Conservation (phyloP, 23 red algal genomes). For the Agarophyton chilense region DNA sequence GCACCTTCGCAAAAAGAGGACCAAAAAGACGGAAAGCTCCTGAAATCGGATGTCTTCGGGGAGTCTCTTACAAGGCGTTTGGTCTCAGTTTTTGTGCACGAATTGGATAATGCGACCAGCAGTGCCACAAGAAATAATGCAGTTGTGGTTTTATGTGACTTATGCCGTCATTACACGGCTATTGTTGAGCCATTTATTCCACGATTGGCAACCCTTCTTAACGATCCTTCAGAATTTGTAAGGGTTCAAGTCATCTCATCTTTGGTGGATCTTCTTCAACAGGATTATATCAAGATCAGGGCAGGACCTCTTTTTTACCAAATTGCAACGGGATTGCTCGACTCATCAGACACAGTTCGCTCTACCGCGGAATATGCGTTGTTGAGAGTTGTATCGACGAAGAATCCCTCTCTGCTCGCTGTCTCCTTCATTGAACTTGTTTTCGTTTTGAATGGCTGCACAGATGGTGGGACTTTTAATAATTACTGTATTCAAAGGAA, state of each 20-base stretch:
- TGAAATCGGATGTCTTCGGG: background rate
- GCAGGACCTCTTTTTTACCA: constrained; percentile 65
- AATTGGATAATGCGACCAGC: constrained; percentile 48
- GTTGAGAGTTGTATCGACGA: constrained; percentile 38
- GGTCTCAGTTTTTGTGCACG: constrained; percentile 53
- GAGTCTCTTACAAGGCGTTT: constrained; percentile 43
- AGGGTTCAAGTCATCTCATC: constrained; percentile 49
- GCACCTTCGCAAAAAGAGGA: background rate
- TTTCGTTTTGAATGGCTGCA: constrained; percentile 79
- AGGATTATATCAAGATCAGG: constrained; percentile 77
- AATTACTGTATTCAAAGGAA: constrained; percentile 3
- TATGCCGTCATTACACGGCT: constrained; percentile 71
- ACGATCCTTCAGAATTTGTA: constrained; percentile 65
- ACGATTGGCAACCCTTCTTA: constrained; percentile 51
- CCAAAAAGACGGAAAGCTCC: background rate
- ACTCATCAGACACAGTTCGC: constrained; percentile 40
- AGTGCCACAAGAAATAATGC: constrained; percentile 72
- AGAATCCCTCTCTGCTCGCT: constrained; percentile 10
- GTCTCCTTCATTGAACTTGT: constrained; percentile 68
- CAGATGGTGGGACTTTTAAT: constrained; percentile 29
- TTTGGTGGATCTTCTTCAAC: constrained; percentile 67
- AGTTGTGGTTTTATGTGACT: constrained; percentile 70
- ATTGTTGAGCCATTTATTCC: constrained; percentile 72
- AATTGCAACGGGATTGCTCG: constrained; percentile 36
- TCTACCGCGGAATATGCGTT: constrained; percentile 60